Base-by-base conservation (phyloP, 352 stramenopile genomes). In the Phytophthora litchii region DNA sequence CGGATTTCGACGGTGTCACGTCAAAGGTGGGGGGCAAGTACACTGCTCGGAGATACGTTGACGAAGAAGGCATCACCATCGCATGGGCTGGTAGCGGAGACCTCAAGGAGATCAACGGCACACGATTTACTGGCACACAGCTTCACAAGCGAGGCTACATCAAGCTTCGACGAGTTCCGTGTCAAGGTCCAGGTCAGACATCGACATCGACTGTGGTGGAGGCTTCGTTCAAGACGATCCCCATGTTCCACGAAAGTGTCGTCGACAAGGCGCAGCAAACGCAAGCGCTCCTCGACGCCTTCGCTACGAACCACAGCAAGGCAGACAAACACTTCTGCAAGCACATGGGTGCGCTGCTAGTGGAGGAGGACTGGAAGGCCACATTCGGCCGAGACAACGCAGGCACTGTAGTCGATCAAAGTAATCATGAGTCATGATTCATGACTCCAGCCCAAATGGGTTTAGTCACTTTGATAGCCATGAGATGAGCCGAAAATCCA, bases 201-300 rank as follows among this genome's bases (percentile, higher is more conserved):
- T 62, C 62, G 19, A 66, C 44, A 21, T 53, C 48, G 17, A 74
- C 76, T 21, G 57, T 74, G 3, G 54, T 86, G 43, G 74, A 88
- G 52, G 72, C 56, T 17, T 78, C 60, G 42, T 68, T 76, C 36
- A 62, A 76, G 37, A 74, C 69, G 21, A 58, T 69, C 9, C 74
- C 78, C 12, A 55, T 81, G 32, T 66, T 88, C 10, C 70, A 74
- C 34, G 72, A 86, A 3, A 67, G 76, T 19, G 51, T 80, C n/a
- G 47, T 60, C 3, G 61, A 84, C 56, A 54, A 52, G 25, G n/a
- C 35, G 5, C 58, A 66, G 34, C 55, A 77, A 27, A 66, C 49
- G 2, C 43, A 47, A 23, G 29, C 31, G 1, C 17, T 70, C 14
- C 12, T 82, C 12, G 52, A 61, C 40, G 52, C 20, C 13, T 46